Percentiles rank a stretch among this genome's conserved stretches.
These are phyloP conservation scores for Citrus australasica DNA, from an alignment of 345 rosid species.

Conservation along the genomic window DNA sequence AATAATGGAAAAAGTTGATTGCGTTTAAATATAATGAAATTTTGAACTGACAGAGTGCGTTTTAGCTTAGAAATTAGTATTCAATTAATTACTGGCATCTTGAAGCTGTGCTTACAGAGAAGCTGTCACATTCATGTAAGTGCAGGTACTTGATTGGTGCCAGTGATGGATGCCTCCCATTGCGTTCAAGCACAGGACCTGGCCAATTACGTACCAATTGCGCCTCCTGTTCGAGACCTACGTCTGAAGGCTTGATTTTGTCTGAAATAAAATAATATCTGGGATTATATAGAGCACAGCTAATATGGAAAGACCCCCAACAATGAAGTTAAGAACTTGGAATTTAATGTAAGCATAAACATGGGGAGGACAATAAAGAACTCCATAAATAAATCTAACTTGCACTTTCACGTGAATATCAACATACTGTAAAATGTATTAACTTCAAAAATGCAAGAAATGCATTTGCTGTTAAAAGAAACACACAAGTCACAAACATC, in stretches of 20 bases:
- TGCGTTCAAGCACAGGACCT: conserved; percentile 48
- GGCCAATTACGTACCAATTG: conserved; percentile 71
- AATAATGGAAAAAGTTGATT: not conserved
- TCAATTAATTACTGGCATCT: not conserved
- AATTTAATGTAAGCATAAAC: not conserved
- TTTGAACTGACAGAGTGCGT: not conserved
- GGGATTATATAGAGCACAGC: conserved; percentile 5
- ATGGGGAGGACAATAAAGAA: not conserved
- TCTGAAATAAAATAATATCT: conserved; percentile 48
- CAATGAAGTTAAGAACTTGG: not conserved
- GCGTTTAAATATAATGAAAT: not conserved
- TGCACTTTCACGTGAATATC: not conserved
- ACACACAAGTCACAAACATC: not conserved
- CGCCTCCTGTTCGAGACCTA: conserved; percentile 93
- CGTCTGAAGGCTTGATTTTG: conserved; percentile 92
- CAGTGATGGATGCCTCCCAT: conserved; percentile 61
- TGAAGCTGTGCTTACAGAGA: conserved; percentile 67
- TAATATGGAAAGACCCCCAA: not conserved
- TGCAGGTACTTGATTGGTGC: conserved; percentile 82
- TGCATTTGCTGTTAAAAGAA: not conserved
- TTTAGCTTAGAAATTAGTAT: not conserved
- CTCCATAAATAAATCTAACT: not conserved
- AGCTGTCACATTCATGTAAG: conserved; percentile 86
- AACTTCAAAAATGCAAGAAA: not conserved
- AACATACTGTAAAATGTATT: not conserved